Percentiles rank a stretch among this genome's conserved stretches.
These are phyloP conservation scores for Pseudogymnoascus sp. DNA, from an alignment of 2,329 filamentous ascomycete genomes.

Conservation along the genomic window DNA sequence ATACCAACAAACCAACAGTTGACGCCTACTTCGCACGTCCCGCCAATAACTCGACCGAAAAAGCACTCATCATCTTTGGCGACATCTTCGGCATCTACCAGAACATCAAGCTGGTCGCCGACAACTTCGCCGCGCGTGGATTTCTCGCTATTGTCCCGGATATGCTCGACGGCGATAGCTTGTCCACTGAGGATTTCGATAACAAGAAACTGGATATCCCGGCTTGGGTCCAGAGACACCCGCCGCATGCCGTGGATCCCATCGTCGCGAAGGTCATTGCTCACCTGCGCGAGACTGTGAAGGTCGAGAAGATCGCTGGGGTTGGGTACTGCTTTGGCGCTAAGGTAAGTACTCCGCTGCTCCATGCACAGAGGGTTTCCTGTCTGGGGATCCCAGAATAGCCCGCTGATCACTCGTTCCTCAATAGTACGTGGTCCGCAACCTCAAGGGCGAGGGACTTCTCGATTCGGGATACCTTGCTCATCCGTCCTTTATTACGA, in stretches of 20 bases:
- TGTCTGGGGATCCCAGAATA: background rate
- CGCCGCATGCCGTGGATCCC: conserved; percentile 14
- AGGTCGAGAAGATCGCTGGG: conserved; percentile 50
- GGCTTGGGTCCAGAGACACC: background rate
- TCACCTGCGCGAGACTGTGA: conserved; percentile 40
- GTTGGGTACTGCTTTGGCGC: conserved; percentile 71
- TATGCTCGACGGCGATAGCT: conserved; percentile 57
- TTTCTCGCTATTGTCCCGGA: conserved; percentile 49
- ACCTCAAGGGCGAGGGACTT: background rate
- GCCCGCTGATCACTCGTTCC: background rate
- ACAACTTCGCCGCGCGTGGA: conserved; percentile 62
- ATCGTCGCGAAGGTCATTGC: conserved; percentile 45
- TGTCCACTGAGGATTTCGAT: conserved; percentile 40
- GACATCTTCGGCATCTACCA: conserved; percentile 36
- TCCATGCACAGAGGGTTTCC: conserved; percentile 53
- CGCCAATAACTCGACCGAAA: conserved; percentile 14
- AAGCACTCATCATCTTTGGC: conserved; percentile 29
- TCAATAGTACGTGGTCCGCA: background rate
- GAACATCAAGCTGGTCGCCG: conserved; percentile 58
- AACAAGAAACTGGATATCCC: conserved; percentile 22
- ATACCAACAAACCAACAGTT: conserved; percentile 7
- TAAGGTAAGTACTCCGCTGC: conserved; percentile 52
- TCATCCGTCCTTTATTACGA: conserved; percentile 67
- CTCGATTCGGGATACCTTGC: conserved; percentile 51
- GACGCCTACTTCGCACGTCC: conserved; percentile 10